Evolutionary conservation across 2,329 filamentous ascomycete genomes (phyloP).

Genomic region (Albifimbria verrucaria): DNA sequence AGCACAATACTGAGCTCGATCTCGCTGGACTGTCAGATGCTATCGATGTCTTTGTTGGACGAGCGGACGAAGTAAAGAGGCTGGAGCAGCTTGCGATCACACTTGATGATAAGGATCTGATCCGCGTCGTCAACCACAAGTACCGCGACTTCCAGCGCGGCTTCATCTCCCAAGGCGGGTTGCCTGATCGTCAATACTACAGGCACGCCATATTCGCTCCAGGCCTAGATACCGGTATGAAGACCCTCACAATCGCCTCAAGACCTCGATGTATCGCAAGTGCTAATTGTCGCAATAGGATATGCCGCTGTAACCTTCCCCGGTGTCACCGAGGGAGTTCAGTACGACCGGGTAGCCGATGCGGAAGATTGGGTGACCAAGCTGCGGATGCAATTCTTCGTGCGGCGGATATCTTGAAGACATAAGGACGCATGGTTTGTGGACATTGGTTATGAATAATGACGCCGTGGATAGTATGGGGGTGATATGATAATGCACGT

Average conservation of each 20-base stretch:
- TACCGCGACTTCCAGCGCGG: constrained; percentile 46
- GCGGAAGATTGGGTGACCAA: constrained; percentile 32
- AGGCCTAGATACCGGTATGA: constrained; percentile 37
- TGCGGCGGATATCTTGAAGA: constrained; percentile 31
- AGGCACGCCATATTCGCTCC: constrained; percentile 45
- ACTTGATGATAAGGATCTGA: constrained; percentile 22
- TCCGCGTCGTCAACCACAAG: constrained; percentile 40
- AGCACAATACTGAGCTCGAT: constrained; percentile 30
- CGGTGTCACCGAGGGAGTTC: constrained; percentile 65
- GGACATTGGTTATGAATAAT: background rate
- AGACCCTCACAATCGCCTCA: background rate
- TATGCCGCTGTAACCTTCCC: constrained; percentile 42
- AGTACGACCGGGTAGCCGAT: constrained; percentile 39
- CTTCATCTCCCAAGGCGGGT: constrained; percentile 44
- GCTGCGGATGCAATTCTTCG: constrained; percentile 29
- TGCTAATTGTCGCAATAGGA: constrained; percentile 14
- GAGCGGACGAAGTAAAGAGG: constrained; percentile 27
- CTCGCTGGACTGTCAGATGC: constrained; percentile 33
- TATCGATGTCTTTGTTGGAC: constrained; percentile 31
- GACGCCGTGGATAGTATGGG: background rate
- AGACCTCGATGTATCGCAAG: background rate
- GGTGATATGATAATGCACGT: no score
- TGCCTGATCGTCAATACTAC: constrained; percentile 42
- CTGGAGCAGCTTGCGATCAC: constrained; percentile 26
- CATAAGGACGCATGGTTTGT: constrained; percentile 6